Percentiles rank a stretch among this genome's conserved stretches.
Evolutionary conservation across 2,329 filamentous ascomycete genomes (phyloP).

Genomic region (Fonsecaea monophora): DNA sequence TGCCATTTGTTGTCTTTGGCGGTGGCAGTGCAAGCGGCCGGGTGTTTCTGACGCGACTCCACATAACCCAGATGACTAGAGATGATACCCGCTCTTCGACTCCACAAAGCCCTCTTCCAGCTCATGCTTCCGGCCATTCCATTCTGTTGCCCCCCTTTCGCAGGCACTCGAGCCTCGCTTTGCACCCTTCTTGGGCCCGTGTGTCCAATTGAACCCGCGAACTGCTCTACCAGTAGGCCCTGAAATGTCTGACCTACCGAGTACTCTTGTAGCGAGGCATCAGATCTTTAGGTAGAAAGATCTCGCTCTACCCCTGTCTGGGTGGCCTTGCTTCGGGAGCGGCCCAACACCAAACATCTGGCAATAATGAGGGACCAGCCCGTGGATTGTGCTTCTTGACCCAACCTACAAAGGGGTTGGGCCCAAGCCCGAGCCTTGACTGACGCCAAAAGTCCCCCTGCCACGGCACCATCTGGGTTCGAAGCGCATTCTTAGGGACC

Average conservation of each 20-base stretch:
- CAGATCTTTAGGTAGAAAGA: neutral
- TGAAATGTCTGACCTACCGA: neutral
- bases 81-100: conserved; percentile 9
- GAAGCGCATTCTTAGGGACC: conserved; percentile 27
- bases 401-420: conserved; percentile 13
- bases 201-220: neutral
- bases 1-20: conserved; percentile 1
- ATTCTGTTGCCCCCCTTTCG: conserved; percentile 12
- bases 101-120: conserved; percentile 19
- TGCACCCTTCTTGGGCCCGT: neutral
- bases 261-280: neutral
- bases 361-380: neutral
- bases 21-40: conserved; percentile 14
- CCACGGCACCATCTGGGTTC: conserved; percentile 8
- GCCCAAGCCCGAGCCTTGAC: neutral
- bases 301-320: neutral
- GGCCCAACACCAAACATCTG: neutral
- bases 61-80: neutral
- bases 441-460: conserved; percentile 13
- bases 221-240: neutral
- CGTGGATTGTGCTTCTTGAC: neutral
- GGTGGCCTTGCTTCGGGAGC: neutral
- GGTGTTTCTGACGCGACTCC: conserved; percentile 23
- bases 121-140: conserved; percentile 9
- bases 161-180: neutral